Base-by-base conservation (phyloP, 352 stramenopile species). In the Globisporangium abappressorium region DNA sequence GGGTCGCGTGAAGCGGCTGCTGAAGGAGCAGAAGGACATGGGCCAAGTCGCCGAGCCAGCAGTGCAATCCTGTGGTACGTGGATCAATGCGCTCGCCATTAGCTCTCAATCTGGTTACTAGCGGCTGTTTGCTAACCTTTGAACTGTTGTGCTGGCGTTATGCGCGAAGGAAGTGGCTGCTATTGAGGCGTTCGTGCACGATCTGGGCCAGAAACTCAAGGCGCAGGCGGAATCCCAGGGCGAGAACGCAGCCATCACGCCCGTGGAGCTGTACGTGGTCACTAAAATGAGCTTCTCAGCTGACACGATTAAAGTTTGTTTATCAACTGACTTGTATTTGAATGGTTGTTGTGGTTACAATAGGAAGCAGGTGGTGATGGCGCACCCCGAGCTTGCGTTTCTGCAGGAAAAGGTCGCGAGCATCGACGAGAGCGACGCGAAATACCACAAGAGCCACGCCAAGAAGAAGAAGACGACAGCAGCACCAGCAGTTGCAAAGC, bases 11-110 rank as follows among this genome's bases (percentile, higher is more conserved):
- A 91, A 91, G 82, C 78, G 78, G 33, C 59, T 92, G 43, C 75
- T 92, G 47, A 79, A 77, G 46, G 79, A 85, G 28, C 79, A 90
- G 57, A 82, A 89, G 63, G 84, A 91, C 72, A 90, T 91, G 80
- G 84, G 84, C 2, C 80, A 90, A 78, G 73, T 92, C 61, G 74
- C 66, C 47, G 82, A 92, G 18, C 68, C 72, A 18, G 81, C 82
- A 5, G 70, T 85, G 55, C 53, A 82, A 20, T 74, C 72, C 49
- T 89, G 73, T 62, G 74, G 82, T 90, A 57, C 55, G 71, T 64
- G 24, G 28, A 1, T 28, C 41, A 63, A 36, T 28, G 26, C 36
- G 4, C n/a, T 54, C 33, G 33, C 30, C 18, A 20, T 24, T 22
- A 28, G 6, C 38, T 51, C 20, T 47, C n/a, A 57, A 3, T 20